These are phyloP conservation scores for Blumeria graminis DNA, from an alignment of 2,329 filamentous ascomycete species.

Conservation along the genomic window DNA sequence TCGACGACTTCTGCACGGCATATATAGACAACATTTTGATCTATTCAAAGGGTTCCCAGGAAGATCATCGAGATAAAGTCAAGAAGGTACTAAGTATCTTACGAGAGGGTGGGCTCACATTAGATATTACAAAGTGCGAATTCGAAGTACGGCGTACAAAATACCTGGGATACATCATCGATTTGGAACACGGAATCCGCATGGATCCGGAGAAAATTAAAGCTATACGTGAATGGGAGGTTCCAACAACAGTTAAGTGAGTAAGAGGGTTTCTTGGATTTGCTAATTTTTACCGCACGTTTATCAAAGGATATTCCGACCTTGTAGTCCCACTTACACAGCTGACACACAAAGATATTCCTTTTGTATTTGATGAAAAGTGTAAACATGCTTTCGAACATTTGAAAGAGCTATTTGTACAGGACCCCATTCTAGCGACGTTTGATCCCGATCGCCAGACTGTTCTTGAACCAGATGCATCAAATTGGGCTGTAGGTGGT, in stretches of 20 bases:
- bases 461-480: not conserved
- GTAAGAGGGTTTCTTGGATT: conserved; percentile 2
- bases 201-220: conserved; percentile 2
- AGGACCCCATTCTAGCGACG: not conserved
- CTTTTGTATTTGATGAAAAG: not conserved
- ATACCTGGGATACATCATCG: conserved; percentile 2
- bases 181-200: not conserved
- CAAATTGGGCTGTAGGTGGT: not conserved
- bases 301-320: conserved; percentile 2
- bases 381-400: not conserved
- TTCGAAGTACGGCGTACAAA: conserved; percentile 1
- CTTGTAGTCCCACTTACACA: too few species aligned
- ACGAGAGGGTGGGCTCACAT: not conserved
- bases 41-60: not conserved
- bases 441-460: not conserved
- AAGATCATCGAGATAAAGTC: conserved; percentile 1
- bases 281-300: conserved; percentile 4
- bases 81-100: conserved; percentile 1
- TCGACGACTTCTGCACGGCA: conserved; percentile 1
- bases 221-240: conserved; percentile 2
- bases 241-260: not conserved
- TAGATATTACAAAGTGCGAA: conserved; percentile 2
- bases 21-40: conserved; percentile 5
- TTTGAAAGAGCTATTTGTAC: not conserved
- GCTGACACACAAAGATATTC: too few species aligned